Base-by-base conservation (phyloP, 148 eudicot species). In the Pharnaceum exiguum region DNA sequence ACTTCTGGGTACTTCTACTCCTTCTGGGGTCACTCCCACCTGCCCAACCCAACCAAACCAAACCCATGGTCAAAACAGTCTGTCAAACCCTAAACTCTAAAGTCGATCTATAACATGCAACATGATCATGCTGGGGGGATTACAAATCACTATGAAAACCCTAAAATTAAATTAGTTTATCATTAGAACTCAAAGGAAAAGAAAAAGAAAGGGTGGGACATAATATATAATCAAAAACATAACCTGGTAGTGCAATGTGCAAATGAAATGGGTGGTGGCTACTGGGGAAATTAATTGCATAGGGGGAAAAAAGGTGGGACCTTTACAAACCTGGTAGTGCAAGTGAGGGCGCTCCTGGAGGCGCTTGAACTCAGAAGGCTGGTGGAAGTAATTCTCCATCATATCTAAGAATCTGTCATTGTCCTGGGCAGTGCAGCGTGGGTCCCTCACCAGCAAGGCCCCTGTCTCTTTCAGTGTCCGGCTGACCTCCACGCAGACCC, bases 11-110 rank as follows among this genome's bases (percentile, higher is more conserved):
- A 93, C 89, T 78, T 93, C 99, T 57, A 93, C 85, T 68, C 99
- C 99, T 77, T 93, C 99, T 10, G 96, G 99, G 27, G 99, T 93
- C 44, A 86, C 99, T 64, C 99, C 99, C 64, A 93, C 99, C 97
- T 89, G 70, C 12, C 38, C 12, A 35, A n/a, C n/a, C n/a, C 12
- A 12, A 12, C 12, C 12, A 6, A 35, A 35, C 12, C 38, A 35
- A 35, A 35, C 12, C 12, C 38, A 35, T 35, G 12, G 38, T 35
- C 38, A 35, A 35, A 35, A 6, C 38, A 35, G 7, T 35, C 8
- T 35, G 38, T 7, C 8, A 35, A 12, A 7, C 7, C 12, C 38
- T 12, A 35, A 12, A 6, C 12, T 12, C 12, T 6, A 35, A 35
- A 35, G 12, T 35, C 38, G 38, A 12, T 35, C 8, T 35, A 6